Percentiles rank a stretch among this genome's conserved stretches.
Evolutionary conservation across 345 rosid species (phyloP).

Genomic region (Dimocarpus longan): DNA sequence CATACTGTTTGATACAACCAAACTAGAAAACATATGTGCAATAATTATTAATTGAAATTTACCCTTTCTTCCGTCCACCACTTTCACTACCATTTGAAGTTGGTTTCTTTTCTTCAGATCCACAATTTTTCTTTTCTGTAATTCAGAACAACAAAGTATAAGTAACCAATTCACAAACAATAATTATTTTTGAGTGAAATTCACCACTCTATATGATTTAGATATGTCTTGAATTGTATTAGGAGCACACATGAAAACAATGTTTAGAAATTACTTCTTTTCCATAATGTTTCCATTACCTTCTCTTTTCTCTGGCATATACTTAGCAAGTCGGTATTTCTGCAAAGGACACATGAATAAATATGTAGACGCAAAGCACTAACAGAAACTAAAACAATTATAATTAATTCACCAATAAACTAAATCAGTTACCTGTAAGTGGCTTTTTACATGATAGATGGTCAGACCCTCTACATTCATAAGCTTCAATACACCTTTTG

Average conservation of each 20-base stretch:
- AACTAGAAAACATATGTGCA: slow-evolving; percentile 1
- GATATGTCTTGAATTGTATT: background rate
- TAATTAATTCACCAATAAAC: slow-evolving; percentile 16
- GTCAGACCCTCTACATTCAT: slow-evolving; percentile 92
- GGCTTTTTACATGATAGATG: slow-evolving; percentile 94
- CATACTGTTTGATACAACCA: background rate
- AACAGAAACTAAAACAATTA: slow-evolving; percentile 14
- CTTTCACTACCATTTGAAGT: slow-evolving; percentile 46
- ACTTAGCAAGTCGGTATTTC: slow-evolving; percentile 93
- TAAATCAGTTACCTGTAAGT: slow-evolving; percentile 66
- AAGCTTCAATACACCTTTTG: slow-evolving; percentile 84
- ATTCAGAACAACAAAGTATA: slow-evolving; percentile 8
- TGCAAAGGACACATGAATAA: slow-evolving; percentile 39
- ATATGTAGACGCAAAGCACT: background rate
- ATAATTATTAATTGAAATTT: slow-evolving; percentile 16
- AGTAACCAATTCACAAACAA: background rate
- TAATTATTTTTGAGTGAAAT: background rate
- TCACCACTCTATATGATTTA: background rate
- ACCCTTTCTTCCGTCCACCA: slow-evolving; percentile 67
- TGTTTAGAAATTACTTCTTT: background rate
- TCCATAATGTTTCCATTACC: slow-evolving; percentile 45
- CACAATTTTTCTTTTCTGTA: slow-evolving; percentile 52
- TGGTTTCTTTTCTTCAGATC: slow-evolving; percentile 65
- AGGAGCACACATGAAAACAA: background rate
- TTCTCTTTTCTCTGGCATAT: slow-evolving; percentile 87